Evolutionary conservation across 2,329 filamentous ascomycete genomes (phyloP).

Genomic region (Amesomyces nigricolor): DNA sequence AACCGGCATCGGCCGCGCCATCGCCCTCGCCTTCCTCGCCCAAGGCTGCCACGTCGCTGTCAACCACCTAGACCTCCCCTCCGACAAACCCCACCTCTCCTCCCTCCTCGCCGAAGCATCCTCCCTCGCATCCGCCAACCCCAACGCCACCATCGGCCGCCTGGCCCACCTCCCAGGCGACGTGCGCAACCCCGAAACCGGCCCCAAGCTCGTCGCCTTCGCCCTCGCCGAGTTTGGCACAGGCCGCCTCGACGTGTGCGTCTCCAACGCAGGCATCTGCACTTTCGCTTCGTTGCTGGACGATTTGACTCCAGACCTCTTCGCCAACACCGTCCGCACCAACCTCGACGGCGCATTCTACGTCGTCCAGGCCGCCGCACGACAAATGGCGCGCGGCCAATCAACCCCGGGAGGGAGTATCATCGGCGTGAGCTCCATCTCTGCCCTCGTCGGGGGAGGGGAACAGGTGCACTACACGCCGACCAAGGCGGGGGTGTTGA

Average conservation of each 20-base stretch:
- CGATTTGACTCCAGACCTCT: constrained; percentile 59
- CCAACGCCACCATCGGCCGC: constrained; percentile 35
- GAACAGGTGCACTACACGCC: constrained; percentile 81
- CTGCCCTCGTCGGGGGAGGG: constrained; percentile 70
- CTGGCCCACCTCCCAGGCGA: constrained; percentile 71
- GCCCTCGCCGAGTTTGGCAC: constrained; percentile 56
- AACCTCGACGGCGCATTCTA: constrained; percentile 90
- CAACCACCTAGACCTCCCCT: constrained; percentile 64
- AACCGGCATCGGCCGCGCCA: constrained; percentile 82
- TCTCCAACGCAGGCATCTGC: constrained; percentile 85
- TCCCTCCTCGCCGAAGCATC: constrained; percentile 49
- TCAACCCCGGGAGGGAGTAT: constrained; percentile 68
- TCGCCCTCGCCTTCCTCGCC: constrained; percentile 69
- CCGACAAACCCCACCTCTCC: constrained; percentile 46
- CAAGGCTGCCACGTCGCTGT: constrained; percentile 76
- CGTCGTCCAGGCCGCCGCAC: constrained; percentile 75
- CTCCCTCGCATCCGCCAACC: constrained; percentile 39
- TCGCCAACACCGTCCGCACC: constrained; percentile 65
- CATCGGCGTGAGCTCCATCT: constrained; percentile 69
- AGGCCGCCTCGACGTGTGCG: constrained; percentile 65
- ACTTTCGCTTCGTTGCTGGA: constrained; percentile 82
- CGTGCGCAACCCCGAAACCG: constrained; percentile 68
- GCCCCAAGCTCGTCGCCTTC: constrained; percentile 58
- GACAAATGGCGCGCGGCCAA: constrained; percentile 66
- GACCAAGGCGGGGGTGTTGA: constrained; percentile 76